These are phyloP conservation scores for Termitomyces sp. DNA, from an alignment of 768 basidiomycete species.

Conservation along the genomic window DNA sequence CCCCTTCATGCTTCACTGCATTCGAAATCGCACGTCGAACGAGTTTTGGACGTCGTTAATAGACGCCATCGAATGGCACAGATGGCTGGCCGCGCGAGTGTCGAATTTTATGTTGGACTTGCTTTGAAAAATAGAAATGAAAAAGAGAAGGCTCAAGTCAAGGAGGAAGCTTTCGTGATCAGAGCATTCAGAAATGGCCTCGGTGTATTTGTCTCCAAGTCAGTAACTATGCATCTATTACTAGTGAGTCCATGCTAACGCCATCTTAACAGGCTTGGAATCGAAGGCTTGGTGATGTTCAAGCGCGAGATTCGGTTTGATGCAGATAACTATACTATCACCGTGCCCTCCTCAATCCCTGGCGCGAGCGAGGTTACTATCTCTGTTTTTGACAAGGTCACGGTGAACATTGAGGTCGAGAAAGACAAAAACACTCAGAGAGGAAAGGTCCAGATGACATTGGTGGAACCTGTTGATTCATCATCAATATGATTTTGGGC, in stretches of 20 bases:
- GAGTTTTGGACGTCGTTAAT: conserved; percentile 81
- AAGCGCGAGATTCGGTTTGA: conserved; percentile 87
- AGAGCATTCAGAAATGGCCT: conserved; percentile 92
- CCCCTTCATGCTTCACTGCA: conserved; percentile 86
- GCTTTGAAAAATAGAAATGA: conserved; percentile 72
- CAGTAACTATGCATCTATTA: conserved; percentile 21
- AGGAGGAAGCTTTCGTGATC: conserved; percentile 89
- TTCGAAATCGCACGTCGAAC: conserved; percentile 84
- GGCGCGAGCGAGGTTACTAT: conserved; percentile 46
- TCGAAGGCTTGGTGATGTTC: conserved; percentile 94
- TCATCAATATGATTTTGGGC: conserved; percentile 25
- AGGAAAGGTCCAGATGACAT: conserved; percentile 82
- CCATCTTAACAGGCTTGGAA: conserved; percentile 58
- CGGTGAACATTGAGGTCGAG: conserved; percentile 86
- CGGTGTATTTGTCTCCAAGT: conserved; percentile 96
- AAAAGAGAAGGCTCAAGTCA: conserved; percentile 39
- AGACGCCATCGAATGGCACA: conserved; percentile 93
- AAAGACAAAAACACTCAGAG: conserved; percentile 93
- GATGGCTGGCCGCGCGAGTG: conserved; percentile 93
- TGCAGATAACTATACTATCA: conserved; percentile 83
- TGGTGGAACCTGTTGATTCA: conserved; percentile 63
- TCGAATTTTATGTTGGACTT: conserved; percentile 96
- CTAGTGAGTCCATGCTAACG: background rate
- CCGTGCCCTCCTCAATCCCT: conserved; percentile 42
- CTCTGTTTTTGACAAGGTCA: conserved; percentile 91